Conservation (phyloP, 805 yeast species). For the Suhomyces emberorum region DNA sequence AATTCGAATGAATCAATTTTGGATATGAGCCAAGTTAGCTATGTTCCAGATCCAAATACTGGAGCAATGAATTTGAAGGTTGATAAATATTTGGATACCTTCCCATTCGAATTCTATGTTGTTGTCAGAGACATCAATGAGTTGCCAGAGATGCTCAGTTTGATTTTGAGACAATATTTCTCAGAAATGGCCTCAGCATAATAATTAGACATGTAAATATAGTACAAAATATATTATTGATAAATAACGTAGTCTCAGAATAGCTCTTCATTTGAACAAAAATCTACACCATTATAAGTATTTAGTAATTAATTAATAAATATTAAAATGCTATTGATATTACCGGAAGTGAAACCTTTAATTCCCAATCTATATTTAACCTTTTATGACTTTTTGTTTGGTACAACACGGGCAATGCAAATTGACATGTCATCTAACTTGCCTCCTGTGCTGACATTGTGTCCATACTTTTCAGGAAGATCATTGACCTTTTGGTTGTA, state of each 20-base stretch:
- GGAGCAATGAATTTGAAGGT: slow-evolving; percentile 77
- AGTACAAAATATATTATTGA: too few relatives aligned
- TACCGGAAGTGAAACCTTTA: too few relatives aligned
- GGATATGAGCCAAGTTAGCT: slow-evolving; percentile 92
- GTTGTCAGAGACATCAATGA: slow-evolving; percentile 87
- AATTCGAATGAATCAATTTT: slow-evolving; percentile 79
- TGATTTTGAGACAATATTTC: slow-evolving; percentile 89
- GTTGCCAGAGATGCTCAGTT: slow-evolving; percentile 85
- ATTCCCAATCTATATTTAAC: slow-evolving; percentile 1
- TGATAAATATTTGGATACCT: slow-evolving; percentile 80
- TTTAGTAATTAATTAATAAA: too few relatives aligned
- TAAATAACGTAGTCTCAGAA: too few relatives aligned
- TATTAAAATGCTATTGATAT: too few relatives aligned
- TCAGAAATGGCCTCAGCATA: slow-evolving; percentile 45
- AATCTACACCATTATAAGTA: too few relatives aligned
- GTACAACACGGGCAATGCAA: slow-evolving; percentile 44
- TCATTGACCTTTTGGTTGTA: slow-evolving; percentile 50
- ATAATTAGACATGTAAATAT: too few relatives aligned
- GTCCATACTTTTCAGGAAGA: slow-evolving; percentile 32
- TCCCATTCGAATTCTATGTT: slow-evolving; percentile 96
- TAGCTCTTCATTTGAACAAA: too few relatives aligned
- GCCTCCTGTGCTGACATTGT: slow-evolving; percentile 44
- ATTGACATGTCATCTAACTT: slow-evolving; percentile 54
- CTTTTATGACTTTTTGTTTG: slow-evolving; percentile 2
- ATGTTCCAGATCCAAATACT: slow-evolving; percentile 56